Base-by-base conservation (phyloP, 2,329 filamentous ascomycete species). In the Microdochium paspali region DNA sequence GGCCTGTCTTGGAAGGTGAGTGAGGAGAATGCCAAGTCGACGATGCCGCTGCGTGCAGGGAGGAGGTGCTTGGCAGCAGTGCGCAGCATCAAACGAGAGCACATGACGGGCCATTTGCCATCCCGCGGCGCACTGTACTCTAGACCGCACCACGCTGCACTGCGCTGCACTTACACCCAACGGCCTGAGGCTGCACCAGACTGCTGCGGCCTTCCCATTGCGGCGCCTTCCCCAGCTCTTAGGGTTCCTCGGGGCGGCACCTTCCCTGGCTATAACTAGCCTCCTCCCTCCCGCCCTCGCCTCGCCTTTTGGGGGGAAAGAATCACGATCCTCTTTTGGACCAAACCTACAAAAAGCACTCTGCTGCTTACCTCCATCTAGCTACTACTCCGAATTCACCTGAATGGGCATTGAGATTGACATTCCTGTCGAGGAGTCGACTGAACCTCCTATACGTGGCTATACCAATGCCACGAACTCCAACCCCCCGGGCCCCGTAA, bases 371-470 rank as follows among this genome's bases (percentile, higher is more conserved):
- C n/a, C n/a, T n/a, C n/a, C n/a, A n/a, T n/a, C n/a, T n/a, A n/a
- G n/a, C n/a, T n/a, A n/a, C n/a, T 51, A 49, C 51, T 46, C 42
- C 46, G 47, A 50, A 50, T 47, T 52, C 52, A 59, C 57, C 47
- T 62, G 60, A 62, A 62, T 62, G 60, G 60, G 59, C 58, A 56
- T 59, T 56, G 58, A 58, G 55, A 56, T 59, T 45, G 55, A 59
- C 51, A 45, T 49, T 54, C 49, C 48, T 51, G 59, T 61, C 59
- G 59, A 61, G 58, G 58, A 61, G 58, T 61, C 58, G 59, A 56
- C 59, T 58, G 59, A 61, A 57, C 58, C 59, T 59, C 59, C 59
- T 61, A 61, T 61, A 61, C 56, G 57, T 58, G 58, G 56, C 49
- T 53, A 47, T 35, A 52, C 51, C 43, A 49, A 23, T 47, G 49